Evolutionary conservation across 805 yeast genomes (phyloP).

Genomic region (Wickerhamomyces sydowiorum): DNA sequence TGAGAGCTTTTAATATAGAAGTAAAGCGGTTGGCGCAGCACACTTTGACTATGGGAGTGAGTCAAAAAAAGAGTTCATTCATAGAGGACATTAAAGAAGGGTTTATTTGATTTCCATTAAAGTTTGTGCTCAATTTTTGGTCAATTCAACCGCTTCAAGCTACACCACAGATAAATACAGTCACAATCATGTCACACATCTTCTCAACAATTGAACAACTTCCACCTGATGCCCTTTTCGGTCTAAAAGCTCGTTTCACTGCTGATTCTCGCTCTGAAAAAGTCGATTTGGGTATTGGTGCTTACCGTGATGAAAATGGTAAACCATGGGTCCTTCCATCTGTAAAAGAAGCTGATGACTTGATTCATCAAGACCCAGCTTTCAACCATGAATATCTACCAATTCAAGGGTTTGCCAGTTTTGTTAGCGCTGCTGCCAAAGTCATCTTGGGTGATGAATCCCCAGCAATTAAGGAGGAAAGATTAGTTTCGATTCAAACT

Average conservation of each 20-base stretch:
- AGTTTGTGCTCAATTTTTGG: too few species aligned
- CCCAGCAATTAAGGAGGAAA: slow-evolving; percentile 37
- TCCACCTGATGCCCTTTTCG: slow-evolving; percentile 88
- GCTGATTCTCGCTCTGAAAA: slow-evolving; percentile 56
- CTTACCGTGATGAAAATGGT: slow-evolving; percentile 63
- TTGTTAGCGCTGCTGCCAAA: slow-evolving; percentile 65
- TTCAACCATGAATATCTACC: slow-evolving; percentile 86
- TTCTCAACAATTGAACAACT: slow-evolving; percentile 50
- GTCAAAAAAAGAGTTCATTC: too few species aligned
- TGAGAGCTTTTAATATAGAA: too few species aligned
- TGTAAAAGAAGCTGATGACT: slow-evolving; percentile 61
- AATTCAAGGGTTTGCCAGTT: slow-evolving; percentile 69
- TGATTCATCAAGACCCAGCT: slow-evolving; percentile 49
- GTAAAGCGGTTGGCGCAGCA: too few species aligned
- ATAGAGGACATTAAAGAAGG: too few species aligned
- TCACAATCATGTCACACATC: slow-evolving; percentile 22
- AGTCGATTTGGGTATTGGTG: slow-evolving; percentile 86
- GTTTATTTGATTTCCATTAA: too few species aligned
- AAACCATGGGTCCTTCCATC: slow-evolving; percentile 71
- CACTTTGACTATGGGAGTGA: too few species aligned
- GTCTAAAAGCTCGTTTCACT: slow-evolving; percentile 60
- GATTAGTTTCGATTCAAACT: slow-evolving; percentile 64
- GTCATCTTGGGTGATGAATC: slow-evolving; percentile 65
- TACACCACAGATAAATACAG: too few species aligned
- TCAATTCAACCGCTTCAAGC: too few species aligned